These are phyloP conservation scores for Flaveria brownii DNA, from an alignment of 129 eudicot genomes.

Conservation along the genomic window DNA sequence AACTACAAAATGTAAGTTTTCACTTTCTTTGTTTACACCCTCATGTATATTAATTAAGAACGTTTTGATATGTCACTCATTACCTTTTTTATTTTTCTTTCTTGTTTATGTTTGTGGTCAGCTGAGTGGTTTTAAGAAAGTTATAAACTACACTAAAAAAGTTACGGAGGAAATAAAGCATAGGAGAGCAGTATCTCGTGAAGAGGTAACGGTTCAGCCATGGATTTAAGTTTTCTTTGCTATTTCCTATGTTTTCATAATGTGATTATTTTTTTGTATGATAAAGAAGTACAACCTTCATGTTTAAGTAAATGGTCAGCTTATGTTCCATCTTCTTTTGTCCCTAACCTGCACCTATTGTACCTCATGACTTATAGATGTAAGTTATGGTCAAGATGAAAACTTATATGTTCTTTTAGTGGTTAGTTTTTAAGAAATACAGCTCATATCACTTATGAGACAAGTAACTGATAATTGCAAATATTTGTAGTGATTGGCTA, in stretches of 20 bases:
- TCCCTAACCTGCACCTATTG: conserved; percentile 9
- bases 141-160: conserved; percentile 83
- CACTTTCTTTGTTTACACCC: conserved; percentile 6
- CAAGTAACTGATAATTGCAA: conserved; percentile 3
- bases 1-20: conserved; percentile 80
- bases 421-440: conserved; percentile 6
- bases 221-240: not conserved
- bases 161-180: conserved; percentile 86
- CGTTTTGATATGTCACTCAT: conserved; percentile 12
- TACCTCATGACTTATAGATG: not conserved
- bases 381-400: conserved; percentile 16
- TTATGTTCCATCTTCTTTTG: not conserved
- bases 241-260: not conserved
- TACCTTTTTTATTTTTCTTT: conserved; percentile 14
- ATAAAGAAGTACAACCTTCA: conserved; percentile 21
- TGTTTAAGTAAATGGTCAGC: not conserved
- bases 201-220: conserved; percentile 65
- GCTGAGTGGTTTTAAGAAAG: conserved; percentile 99
- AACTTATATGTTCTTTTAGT: not conserved
- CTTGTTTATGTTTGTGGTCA: conserved; percentile 40
- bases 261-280: conserved; percentile 8
- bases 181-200: conserved; percentile 82
- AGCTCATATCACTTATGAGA: not conserved
- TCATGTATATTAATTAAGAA: conserved; percentile 10
- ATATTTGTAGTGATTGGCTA: conserved; percentile 4